A percentile compares a stretch with the other conserved stretches of the same genome.
Conservation (phyloP, 1,284 basidiomycete species). For the Trichosporon sp. region DNA sequence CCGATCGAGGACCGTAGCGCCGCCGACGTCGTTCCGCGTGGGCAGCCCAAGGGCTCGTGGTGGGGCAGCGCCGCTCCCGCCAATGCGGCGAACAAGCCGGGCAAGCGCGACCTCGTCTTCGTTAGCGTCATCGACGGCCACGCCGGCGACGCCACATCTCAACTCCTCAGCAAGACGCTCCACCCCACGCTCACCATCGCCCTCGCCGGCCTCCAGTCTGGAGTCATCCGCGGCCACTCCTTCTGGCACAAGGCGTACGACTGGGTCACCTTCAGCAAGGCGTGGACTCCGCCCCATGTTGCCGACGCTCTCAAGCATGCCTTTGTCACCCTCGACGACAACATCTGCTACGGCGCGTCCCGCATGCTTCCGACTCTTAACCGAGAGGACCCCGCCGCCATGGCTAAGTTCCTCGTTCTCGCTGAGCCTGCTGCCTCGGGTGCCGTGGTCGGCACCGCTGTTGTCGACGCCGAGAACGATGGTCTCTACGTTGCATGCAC, state of each 20-base stretch:
- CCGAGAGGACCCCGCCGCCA: constrained; percentile 22
- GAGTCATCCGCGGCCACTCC: constrained; percentile 29
- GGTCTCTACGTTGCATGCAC: constrained; percentile 86
- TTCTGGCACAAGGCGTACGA: constrained; percentile 26
- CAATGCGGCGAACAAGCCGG: background rate
- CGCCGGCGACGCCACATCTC: constrained; percentile 75
- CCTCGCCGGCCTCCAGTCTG: constrained; percentile 56
- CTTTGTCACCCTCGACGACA: constrained; percentile 54
- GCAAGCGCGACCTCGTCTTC: constrained; percentile 65
- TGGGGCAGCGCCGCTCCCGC: background rate
- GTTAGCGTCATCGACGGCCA: constrained; percentile 94
- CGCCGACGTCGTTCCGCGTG: constrained; percentile 60
- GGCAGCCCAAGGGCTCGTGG: constrained; percentile 20
- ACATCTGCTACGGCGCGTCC: constrained; percentile 53
- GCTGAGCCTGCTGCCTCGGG: constrained; percentile 76
- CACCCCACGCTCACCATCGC: constrained; percentile 82
- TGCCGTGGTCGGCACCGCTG: constrained; percentile 78
- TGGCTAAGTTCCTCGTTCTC: constrained; percentile 52
- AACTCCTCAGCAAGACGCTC: constrained; percentile 75
- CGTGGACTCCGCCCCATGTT: constrained; percentile 35
- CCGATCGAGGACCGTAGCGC: constrained; percentile 85
- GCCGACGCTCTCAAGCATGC: constrained; percentile 22
- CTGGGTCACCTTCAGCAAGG: constrained; percentile 20
- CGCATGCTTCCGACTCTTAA: constrained; percentile 51
- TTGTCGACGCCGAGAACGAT: constrained; percentile 74